phyloP scores from a whole-genome alignment of 306 rosid genomes.

The Quercus aquifolioides region DNA sequence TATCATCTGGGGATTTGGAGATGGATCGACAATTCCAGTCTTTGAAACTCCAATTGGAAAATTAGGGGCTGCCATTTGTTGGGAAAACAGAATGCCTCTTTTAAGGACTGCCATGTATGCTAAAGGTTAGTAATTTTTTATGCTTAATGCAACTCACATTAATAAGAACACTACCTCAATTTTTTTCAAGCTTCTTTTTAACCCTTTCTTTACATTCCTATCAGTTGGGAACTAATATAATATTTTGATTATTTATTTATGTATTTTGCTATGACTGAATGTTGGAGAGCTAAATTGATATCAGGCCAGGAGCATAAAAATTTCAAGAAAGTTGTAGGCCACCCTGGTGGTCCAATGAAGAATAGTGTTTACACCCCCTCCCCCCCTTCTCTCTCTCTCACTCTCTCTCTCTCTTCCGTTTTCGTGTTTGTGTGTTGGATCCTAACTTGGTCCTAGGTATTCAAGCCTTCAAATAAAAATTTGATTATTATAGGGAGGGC shows the following conservation, averaged over 20 bases:
- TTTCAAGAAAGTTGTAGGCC: not conserved
- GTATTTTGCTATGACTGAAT: too few relatives aligned
- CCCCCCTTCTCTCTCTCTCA: not conserved
- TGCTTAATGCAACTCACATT: not conserved
- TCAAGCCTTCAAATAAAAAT: not conserved
- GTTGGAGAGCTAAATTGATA: not conserved
- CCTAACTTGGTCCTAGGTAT: not conserved
- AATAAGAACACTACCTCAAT: not conserved
- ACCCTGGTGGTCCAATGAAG: not conserved
- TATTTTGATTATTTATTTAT: too few relatives aligned
- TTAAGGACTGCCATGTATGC: constrained; percentile 91
- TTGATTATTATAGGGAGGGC: not conserved
- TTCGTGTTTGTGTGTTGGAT: not conserved
- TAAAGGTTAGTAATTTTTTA: constrained; percentile 56
- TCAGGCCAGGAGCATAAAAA: not conserved
- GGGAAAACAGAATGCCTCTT: constrained; percentile 94
- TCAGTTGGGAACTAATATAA: not conserved
- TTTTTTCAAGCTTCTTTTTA: not conserved
- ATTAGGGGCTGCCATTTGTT: constrained; percentile 90
- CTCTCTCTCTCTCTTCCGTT: too few relatives aligned
- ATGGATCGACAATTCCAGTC: constrained; percentile 92
- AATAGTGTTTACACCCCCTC: not conserved
- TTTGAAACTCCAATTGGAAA: constrained; percentile 86
- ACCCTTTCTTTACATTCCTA: not conserved
- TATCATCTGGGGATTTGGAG: constrained; percentile 91